Conservation (phyloP, 768 basidiomycete genomes). For the Naganishia randhawae region DNA sequence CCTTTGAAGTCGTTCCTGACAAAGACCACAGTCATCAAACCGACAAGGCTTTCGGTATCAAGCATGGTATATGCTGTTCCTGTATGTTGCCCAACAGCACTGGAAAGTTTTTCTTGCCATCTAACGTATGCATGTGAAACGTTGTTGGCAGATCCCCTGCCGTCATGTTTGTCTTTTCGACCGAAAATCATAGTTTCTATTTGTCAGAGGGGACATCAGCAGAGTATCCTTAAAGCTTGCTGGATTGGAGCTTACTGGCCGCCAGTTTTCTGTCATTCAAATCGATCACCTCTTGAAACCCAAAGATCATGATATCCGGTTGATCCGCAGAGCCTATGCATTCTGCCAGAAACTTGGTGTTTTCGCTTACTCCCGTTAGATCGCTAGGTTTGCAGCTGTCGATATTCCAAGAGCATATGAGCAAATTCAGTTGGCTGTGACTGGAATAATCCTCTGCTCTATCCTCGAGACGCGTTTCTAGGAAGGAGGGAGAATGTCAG, state of each 20-base stretch:
- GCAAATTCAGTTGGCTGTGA: conserved; percentile 70
- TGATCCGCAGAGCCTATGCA: conserved; percentile 66
- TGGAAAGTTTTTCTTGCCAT: conserved; percentile 77
- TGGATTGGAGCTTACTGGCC: conserved; percentile 56
- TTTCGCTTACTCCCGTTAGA: conserved; percentile 64
- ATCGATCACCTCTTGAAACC: conserved; percentile 94
- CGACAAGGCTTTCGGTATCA: conserved; percentile 84
- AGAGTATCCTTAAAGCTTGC: background rate
- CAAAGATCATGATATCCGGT: conserved; percentile 88
- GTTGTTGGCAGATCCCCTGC: conserved; percentile 62
- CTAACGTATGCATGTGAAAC: conserved; percentile 80
- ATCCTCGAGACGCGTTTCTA: conserved; percentile 72
- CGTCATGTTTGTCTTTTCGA: conserved; percentile 63
- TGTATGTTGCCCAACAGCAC: conserved; percentile 70
- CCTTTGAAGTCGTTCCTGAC: conserved; percentile 60
- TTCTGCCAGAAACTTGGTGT: conserved; percentile 73
- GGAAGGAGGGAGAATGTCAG: background rate
- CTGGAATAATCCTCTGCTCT: conserved; percentile 72
- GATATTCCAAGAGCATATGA: conserved; percentile 88
- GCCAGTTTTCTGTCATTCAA: conserved; percentile 88
- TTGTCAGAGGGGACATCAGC: background rate
- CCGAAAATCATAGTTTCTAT: conserved; percentile 76
- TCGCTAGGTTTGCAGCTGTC: conserved; percentile 80
- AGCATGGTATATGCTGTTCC: conserved; percentile 73
- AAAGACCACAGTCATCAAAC: conserved; percentile 74